These are phyloP conservation scores for Darksidea phi DNA, from an alignment of 495 filamentous ascomycete genomes.

Conservation along the genomic window DNA sequence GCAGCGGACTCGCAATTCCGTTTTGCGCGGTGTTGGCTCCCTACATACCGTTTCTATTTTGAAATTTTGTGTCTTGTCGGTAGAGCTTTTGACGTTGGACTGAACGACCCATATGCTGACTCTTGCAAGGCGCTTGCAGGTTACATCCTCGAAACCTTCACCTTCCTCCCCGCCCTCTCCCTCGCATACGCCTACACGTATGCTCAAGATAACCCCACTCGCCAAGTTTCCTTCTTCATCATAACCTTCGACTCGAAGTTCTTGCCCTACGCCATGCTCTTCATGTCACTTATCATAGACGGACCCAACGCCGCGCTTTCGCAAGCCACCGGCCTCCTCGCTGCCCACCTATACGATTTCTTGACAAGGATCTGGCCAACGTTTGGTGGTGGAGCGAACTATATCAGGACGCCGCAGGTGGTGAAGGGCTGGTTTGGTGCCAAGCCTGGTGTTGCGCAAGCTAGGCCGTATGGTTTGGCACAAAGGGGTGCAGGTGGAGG, in stretches of 20 bases:
- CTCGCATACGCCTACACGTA: constrained; percentile 79
- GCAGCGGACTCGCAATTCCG: constrained; percentile 60
- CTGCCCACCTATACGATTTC: constrained; percentile 85
- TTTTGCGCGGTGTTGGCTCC: constrained; percentile 77
- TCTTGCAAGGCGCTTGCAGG: constrained; percentile 54
- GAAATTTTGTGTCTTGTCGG: not conserved
- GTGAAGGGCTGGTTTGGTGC: constrained; percentile 61
- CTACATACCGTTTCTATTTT: constrained; percentile 65
- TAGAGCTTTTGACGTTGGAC: constrained; percentile 1
- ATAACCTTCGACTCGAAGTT: constrained; percentile 72
- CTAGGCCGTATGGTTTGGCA: constrained; percentile 61
- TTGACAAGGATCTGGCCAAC: constrained; percentile 76
- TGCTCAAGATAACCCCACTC: constrained; percentile 74
- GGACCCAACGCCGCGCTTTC: constrained; percentile 51
- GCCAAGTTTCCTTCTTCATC: constrained; percentile 68
- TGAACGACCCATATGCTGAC: constrained; percentile 42
- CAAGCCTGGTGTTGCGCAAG: constrained; percentile 41
- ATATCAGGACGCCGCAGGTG: constrained; percentile 65
- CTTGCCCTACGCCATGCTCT: constrained; percentile 73
- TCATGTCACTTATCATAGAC: constrained; percentile 61
- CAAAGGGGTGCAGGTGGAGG: constrained; percentile 30
- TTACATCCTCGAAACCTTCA: constrained; percentile 48
- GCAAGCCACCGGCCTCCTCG: constrained; percentile 68
- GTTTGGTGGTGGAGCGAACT: constrained; percentile 75
- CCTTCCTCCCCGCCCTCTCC: constrained; percentile 67